Conservation (phyloP, 2,329 filamentous ascomycete genomes). For the Neopestalotiopsis sp. region DNA sequence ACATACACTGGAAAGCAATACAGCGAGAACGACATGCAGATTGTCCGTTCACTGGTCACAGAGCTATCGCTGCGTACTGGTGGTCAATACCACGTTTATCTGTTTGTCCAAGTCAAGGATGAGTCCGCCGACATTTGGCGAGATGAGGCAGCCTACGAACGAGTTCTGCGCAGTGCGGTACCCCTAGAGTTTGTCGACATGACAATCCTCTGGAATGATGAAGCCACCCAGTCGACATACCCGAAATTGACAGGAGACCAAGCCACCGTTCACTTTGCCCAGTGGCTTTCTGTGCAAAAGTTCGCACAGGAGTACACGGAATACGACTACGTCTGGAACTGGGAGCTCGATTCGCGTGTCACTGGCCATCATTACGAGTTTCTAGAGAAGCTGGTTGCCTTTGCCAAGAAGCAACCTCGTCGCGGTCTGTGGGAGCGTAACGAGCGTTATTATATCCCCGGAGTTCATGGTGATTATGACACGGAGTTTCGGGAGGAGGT, state of each 20-base stretch:
- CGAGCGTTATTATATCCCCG: slow-evolving; percentile 74
- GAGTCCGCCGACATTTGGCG: slow-evolving; percentile 61
- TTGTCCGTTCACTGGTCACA: slow-evolving; percentile 77
- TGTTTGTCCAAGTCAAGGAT: slow-evolving; percentile 80
- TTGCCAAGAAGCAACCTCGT: slow-evolving; percentile 71
- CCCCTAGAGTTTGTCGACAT: slow-evolving; percentile 74
- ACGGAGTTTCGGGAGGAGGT: slow-evolving; percentile 70
- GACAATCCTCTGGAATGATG: slow-evolving; percentile 75
- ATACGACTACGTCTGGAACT: slow-evolving; percentile 85
- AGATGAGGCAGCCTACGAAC: slow-evolving; percentile 62
- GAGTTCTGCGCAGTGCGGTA: slow-evolving; percentile 65
- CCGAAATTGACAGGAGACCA: slow-evolving; percentile 67
- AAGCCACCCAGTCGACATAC: slow-evolving; percentile 78
- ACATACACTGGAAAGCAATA: slow-evolving; percentile 78
- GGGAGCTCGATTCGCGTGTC: slow-evolving; percentile 83
- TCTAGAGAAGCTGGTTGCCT: slow-evolving; percentile 66
- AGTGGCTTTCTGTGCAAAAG: slow-evolving; percentile 77
- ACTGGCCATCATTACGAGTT: slow-evolving; percentile 85
- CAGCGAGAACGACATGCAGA: slow-evolving; percentile 78
- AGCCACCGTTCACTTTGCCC: slow-evolving; percentile 60
- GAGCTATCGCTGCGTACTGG: slow-evolving; percentile 78
- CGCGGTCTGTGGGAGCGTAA: slow-evolving; percentile 77
- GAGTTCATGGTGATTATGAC: slow-evolving; percentile 69
- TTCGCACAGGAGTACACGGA: slow-evolving; percentile 78
- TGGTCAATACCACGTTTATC: slow-evolving; percentile 80